phyloP scores from a whole-genome alignment of 306 rosid species.

The Quercus wislizeni region DNA sequence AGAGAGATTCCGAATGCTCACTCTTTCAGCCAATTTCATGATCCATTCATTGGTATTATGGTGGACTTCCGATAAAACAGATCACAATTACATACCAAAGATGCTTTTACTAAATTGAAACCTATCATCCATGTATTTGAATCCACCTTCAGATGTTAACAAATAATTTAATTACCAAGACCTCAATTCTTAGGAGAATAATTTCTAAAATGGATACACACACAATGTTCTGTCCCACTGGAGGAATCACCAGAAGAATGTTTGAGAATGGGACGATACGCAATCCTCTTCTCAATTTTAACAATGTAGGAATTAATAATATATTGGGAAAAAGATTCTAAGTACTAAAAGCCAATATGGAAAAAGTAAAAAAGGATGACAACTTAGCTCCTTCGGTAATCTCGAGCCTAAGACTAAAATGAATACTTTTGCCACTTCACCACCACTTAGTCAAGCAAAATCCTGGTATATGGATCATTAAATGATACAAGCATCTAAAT shows the following conservation, averaged over 20 bases:
- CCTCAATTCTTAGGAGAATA: neutral
- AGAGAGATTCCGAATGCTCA: neutral
- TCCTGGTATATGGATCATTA: neutral
- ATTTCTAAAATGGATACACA: neutral
- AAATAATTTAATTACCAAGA: neutral
- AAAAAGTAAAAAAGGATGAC: neutral
- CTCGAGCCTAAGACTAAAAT: neutral
- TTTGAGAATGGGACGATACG: neutral
- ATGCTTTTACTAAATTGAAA: neutral
- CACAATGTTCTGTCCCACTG: neutral
- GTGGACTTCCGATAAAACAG: neutral
- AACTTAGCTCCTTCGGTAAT: neutral
- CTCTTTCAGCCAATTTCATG: neutral
- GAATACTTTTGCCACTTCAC: neutral
- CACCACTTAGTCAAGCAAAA: neutral
- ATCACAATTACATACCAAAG: neutral
- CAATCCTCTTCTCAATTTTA: neutral
- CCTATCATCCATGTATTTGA: neutral
- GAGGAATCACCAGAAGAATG: neutral
- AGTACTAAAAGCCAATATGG: neutral
- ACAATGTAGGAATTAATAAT: neutral
- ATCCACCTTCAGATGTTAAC: neutral
- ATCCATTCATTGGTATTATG: neutral
- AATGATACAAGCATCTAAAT: neutral
- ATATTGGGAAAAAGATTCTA: neutral